These are phyloP conservation scores for Berkeleyomyces rouxiae DNA, from an alignment of 2,329 filamentous ascomycete species.

Conservation along the genomic window DNA sequence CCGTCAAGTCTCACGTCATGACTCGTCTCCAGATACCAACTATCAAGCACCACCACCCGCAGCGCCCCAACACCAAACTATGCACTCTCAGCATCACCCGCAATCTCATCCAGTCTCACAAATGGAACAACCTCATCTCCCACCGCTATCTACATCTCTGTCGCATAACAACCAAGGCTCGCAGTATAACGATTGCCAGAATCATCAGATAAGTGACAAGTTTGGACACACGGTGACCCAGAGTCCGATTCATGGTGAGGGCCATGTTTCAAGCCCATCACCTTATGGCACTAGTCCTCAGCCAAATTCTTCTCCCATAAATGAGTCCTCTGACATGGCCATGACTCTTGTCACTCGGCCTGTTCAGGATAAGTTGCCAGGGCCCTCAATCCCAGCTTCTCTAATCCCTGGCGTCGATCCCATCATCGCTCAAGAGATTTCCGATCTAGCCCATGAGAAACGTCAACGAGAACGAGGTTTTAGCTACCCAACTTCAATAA, in stretches of 20 bases:
- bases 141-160: neutral
- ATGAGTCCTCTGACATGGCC: conserved; percentile 14
- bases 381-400: conserved; percentile 35
- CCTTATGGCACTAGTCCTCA: neutral
- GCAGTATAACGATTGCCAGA: neutral
- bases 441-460: conserved; percentile 40
- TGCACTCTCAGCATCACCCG: neutral
- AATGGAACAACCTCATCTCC: neutral
- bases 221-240: neutral
- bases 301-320: conserved; percentile 6
- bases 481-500: conserved; percentile 24
- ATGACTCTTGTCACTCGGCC: conserved; percentile 11
- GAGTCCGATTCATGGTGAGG: neutral
- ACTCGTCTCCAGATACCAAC: neutral
- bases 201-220: neutral
- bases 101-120: neutral
- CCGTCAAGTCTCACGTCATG: neutral
- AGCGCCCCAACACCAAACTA: neutral
- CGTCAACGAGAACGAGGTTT: conserved; percentile 30
- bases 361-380: neutral
- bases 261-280: neutral
- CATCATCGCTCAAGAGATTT: conserved; percentile 36
- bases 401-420: conserved; percentile 46
- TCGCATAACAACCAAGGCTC: conserved; percentile 11
- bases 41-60: neutral